A percentile compares a stretch with the other conserved stretches of the same genome.
These are phyloP conservation scores for Cladobotryum mycophilum DNA, from an alignment of 2,329 filamentous ascomycete genomes.

Conservation along the genomic window DNA sequence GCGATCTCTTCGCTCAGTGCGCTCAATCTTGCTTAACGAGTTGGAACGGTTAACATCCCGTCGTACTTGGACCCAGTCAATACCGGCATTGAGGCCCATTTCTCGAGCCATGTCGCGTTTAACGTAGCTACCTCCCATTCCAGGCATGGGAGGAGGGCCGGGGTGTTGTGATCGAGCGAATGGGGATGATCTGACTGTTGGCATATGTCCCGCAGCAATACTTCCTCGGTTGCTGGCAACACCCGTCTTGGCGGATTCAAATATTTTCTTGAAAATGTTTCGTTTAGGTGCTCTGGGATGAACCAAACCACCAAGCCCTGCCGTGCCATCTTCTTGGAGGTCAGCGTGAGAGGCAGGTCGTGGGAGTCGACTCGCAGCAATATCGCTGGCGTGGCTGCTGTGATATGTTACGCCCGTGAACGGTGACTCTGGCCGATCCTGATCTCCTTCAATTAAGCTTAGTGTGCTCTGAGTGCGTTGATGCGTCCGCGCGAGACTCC, in stretches of 20 bases:
- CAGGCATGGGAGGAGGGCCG: conserved; percentile 39
- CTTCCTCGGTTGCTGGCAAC: conserved; percentile 84
- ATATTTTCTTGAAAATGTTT: conserved; percentile 92
- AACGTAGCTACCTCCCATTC: conserved; percentile 29
- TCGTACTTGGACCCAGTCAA: conserved; percentile 96
- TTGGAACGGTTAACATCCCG: conserved; percentile 94
- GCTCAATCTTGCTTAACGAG: conserved; percentile 83
- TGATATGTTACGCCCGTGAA: conserved; percentile 84
- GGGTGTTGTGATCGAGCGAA: conserved; percentile 36
- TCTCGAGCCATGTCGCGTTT: conserved; percentile 56
- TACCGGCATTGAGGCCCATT: conserved; percentile 56
- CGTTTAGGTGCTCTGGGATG: conserved; percentile 73
- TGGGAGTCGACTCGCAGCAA: conserved; percentile 27
- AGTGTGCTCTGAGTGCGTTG: conserved; percentile 59
- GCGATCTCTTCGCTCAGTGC: conserved; percentile 74
- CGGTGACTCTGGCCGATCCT: conserved; percentile 53
- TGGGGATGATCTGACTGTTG: conserved; percentile 39
- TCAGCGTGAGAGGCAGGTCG: conserved; percentile 61
- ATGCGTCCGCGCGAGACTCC: conserved; percentile 78
- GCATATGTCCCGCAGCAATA: conserved; percentile 53
- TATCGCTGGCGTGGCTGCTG: conserved; percentile 69
- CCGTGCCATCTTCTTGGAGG: conserved; percentile 58
- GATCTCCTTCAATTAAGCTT: conserved; percentile 51
- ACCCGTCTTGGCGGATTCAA: conserved; percentile 89
- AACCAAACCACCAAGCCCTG: conserved; percentile 71